Evolutionary conservation across 83 land plant species (phyloP).

Genomic region (Diphasiastrum complanatum): DNA sequence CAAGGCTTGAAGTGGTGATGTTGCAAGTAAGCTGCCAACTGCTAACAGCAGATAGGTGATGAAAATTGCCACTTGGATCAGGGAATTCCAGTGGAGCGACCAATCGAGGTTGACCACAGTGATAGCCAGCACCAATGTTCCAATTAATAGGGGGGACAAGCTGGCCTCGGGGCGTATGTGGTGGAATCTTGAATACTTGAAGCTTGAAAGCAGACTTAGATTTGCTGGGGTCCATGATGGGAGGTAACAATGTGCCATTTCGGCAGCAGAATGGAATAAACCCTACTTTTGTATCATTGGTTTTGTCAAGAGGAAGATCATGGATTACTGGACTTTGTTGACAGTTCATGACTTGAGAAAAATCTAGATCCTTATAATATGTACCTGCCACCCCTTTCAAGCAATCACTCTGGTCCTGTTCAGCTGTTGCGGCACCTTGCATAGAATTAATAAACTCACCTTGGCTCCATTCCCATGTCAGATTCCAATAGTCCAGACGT

Average conservation of each 20-base stretch:
- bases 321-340: constrained; percentile 44
- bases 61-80: constrained; percentile 47
- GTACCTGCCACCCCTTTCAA: constrained; percentile 48
- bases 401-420: constrained; percentile 43
- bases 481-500: constrained; percentile 78
- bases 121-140: constrained; percentile 32
- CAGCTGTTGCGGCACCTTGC: constrained; percentile 62
- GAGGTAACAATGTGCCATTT: constrained; percentile 60
- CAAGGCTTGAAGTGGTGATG: constrained; percentile 37
- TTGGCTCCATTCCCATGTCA: constrained; percentile 84
- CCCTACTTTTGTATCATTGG: constrained; percentile 54
- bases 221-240: constrained; percentile 42
- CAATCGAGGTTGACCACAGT: constrained; percentile 55
- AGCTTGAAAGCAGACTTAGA: constrained; percentile 59
- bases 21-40: constrained; percentile 81
- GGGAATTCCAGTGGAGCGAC: constrained; percentile 53
- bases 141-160: constrained; percentile 58
- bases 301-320: constrained; percentile 53
- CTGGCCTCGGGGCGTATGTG: constrained; percentile 46
- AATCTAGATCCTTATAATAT: constrained; percentile 44
- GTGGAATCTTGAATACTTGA: constrained; percentile 62
- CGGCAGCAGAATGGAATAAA: constrained; percentile 59
- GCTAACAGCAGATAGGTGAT: constrained; percentile 39
- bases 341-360: constrained; percentile 56
- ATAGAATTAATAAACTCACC: constrained; percentile 73